Evolutionary conservation across 306 rosid genomes (phyloP), one percentile per base, ranked within the genome.

Genomic region (Prunus mongolica): DNA sequence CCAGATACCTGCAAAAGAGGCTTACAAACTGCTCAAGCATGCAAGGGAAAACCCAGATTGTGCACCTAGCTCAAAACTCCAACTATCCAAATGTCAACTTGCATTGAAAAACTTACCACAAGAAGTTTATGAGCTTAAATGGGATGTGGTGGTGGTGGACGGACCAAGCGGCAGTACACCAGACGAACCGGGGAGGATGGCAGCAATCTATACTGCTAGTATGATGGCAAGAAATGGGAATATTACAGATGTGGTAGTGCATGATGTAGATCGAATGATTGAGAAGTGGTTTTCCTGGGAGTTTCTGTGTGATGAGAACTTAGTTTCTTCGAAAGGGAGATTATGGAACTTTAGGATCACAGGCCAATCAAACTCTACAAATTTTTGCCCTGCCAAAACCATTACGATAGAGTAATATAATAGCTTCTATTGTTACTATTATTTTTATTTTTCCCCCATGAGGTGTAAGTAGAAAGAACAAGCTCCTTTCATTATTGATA

Each of bases 201-300:
- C 65, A 18, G 47, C 93, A 44, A 95, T 95, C 50, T 95, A 87
- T 78, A 89, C 90, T 46, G 91, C 93, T 9, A 80, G 95, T 77
- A 73, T 90, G 20, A 65, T 95, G 16, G 98, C 97, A 71, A 92
- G 93, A 87, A 78, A 80, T 18, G 91, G 88, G 64, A 88, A 88
- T 38, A 46, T 20, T 76, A 90, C 96, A 0, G 82, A 89, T 57
- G 96, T 92, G 41, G 80, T 86, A 34, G 91, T 95, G 65, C 97
- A 95, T 76, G 92, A 95, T 68, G 87, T 84, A 20, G 83, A 95
- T 82, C 89, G 97, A 46, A 87, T 67, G 80, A 81, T 95, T 27
- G 97, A 95, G 84, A 92, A 88, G 85, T 90, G 98, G 97, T 95
- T 89, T 85, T 95, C 97, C 57, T 88, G 92, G 97, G 98, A 95